phyloP scores from a whole-genome alignment of 345 rosid species.

The Eucalyptus curtisii region DNA sequence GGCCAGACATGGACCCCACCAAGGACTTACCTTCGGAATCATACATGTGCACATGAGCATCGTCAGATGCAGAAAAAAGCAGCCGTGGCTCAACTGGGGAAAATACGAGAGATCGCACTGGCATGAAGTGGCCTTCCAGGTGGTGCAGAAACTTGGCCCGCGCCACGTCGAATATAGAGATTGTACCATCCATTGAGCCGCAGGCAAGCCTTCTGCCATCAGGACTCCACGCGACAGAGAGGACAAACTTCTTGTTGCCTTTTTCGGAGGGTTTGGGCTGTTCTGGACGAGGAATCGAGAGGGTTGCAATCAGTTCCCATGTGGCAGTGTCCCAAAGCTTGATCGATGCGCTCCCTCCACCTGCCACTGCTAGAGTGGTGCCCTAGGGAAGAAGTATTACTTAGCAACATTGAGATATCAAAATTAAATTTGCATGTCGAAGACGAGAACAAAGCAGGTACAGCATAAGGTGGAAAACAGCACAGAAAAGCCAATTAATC shows the following conservation, averaged over 20 bases:
- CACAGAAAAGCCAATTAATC: background rate
- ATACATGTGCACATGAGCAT: constrained; percentile 80
- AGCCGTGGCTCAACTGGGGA: constrained; percentile 65
- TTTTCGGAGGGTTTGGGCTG: constrained; percentile 73
- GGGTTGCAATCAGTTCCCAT: constrained; percentile 64
- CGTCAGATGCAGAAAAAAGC: constrained; percentile 84
- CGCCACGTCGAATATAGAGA: constrained; percentile 71
- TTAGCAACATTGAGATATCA: background rate
- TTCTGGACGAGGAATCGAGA: constrained; percentile 79
- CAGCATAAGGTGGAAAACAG: background rate
- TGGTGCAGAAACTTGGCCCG: constrained; percentile 80
- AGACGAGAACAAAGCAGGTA: background rate
- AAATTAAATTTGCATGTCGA: background rate
- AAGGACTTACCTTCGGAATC: constrained; percentile 79
- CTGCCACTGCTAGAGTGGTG: constrained; percentile 90
- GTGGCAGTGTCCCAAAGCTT: constrained; percentile 96
- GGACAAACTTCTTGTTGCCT: constrained; percentile 84
- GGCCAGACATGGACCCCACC: constrained; percentile 78
- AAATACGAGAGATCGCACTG: constrained; percentile 80
- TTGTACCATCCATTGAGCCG: constrained; percentile 92
- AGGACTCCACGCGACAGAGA: constrained; percentile 86
- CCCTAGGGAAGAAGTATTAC: constrained; percentile 31
- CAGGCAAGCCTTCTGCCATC: constrained; percentile 83
- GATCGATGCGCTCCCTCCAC: constrained; percentile 93
- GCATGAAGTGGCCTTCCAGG: constrained; percentile 88